Evolutionary conservation across 2,329 filamentous ascomycete genomes (phyloP).

Genomic region (Polychaeton citri): DNA sequence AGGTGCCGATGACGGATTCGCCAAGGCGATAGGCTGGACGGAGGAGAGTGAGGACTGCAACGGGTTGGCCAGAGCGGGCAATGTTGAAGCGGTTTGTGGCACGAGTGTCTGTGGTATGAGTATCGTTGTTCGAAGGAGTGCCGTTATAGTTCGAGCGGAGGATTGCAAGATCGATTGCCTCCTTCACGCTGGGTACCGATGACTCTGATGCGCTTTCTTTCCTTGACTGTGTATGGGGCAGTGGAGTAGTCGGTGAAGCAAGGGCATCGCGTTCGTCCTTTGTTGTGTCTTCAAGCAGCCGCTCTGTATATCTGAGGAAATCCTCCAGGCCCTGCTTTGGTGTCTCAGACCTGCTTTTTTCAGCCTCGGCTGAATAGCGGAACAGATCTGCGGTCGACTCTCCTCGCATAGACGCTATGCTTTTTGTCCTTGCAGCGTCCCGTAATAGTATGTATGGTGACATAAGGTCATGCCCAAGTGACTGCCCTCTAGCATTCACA

Average conservation of each 20-base stretch:
- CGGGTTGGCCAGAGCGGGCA: conserved; percentile 76
- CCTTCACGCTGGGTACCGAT: conserved; percentile 53
- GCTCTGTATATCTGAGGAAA: conserved; percentile 65
- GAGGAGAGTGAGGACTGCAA: conserved; percentile 79
- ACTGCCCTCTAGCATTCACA: conserved; percentile 77
- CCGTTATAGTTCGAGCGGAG: conserved; percentile 60
- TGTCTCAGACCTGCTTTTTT: conserved; percentile 19
- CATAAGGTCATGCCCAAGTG: conserved; percentile 88
- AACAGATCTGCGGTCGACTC: conserved; percentile 2
- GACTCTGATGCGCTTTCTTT: conserved; percentile 20
- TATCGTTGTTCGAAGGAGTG: conserved; percentile 47
- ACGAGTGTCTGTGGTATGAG: conserved; percentile 41
- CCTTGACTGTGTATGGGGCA: conserved; percentile 49
- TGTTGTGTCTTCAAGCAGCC: conserved; percentile 49
- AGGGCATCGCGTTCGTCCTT: conserved; percentile 43
- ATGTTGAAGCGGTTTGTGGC: conserved; percentile 94
- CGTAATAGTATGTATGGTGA: conserved; percentile 79
- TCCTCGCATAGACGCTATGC: conserved; percentile 17
- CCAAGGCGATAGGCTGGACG: conserved; percentile 81
- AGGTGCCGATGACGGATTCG: conserved; percentile 68
- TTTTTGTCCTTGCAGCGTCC: conserved; percentile 54
- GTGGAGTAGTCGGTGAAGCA: conserved; percentile 55
- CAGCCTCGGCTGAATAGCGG: conserved; percentile 6
- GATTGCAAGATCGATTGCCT: conserved; percentile 84
- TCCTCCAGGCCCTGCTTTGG: conserved; percentile 38